Percentiles rank a stretch among this genome's conserved stretches.
Evolutionary conservation across 2,329 filamentous ascomycete genomes (phyloP).

Genomic region (Penicillium sp.): DNA sequence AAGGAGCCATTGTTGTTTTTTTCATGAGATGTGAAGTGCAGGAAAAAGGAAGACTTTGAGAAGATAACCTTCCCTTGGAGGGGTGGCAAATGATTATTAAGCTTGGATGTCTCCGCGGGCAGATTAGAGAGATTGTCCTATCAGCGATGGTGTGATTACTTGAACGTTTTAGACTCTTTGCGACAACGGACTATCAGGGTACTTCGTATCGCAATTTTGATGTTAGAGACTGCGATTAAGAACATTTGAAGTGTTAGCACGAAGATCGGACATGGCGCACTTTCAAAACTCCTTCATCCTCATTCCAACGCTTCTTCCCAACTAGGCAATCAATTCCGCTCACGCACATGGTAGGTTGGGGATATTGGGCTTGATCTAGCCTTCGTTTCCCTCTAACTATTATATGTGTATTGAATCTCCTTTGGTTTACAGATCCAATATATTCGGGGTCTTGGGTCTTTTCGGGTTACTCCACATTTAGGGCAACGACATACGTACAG

Average conservation of each 20-base stretch:
- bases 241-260: neutral
- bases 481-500: neutral
- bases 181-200: neutral
- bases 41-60: slow-evolving; percentile 2
- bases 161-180: neutral
- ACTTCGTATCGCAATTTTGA: neutral
- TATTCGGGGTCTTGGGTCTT: no score
- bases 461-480: neutral
- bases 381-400: neutral
- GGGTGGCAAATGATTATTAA: slow-evolving; percentile 18
- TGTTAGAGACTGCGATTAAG: neutral
- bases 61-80: slow-evolving; percentile 9
- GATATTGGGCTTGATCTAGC: neutral
- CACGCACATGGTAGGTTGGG: neutral
- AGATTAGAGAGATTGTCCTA: neutral
- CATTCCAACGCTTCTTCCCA: neutral
- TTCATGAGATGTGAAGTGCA: neutral
- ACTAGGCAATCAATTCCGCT: neutral
- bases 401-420: neutral
- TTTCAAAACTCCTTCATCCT: no score
- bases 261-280: neutral
- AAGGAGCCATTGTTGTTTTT: slow-evolving; percentile 21
- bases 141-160: slow-evolving; percentile 1
- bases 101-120: neutral
- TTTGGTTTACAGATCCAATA: neutral